Base-by-base conservation (phyloP, 441 rosid genomes). In the Erysimum cheiri region DNA sequence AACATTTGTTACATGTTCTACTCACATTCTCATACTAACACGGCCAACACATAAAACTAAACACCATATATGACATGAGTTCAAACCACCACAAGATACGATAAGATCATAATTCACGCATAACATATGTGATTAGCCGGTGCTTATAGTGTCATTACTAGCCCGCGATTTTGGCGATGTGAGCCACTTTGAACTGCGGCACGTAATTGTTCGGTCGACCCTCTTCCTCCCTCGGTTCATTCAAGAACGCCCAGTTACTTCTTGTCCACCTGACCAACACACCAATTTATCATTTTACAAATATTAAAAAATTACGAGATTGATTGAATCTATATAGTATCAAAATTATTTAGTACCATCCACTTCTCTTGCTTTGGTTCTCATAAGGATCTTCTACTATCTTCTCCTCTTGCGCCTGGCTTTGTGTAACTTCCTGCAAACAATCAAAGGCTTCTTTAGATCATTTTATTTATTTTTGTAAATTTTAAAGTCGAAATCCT, bases 211-310 rank as follows among this genome's bases (percentile, higher is more conserved):
- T 85, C 31, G 85, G 72, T 54, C 79, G 15, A 22, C 79, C 67
- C 58, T 88, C 94, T 11, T 76, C 75, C 49, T 86, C 90, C 3
- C 88, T 91, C 2, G 92, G 89, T 68, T 88, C 97, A 58, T 93
- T 91, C 43, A 93, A 78, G 74, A 93, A 91, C 19, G 96, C 97
- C 95, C 73, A 87, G 47, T 71, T 85, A 86, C 95, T 91, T 54
- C 83, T 81, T 3, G 63, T 85, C 97, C 97, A 93, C 97, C 97
- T 86, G 62, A 77, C 71, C 47, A 40, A 28, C 48, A 29, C n/a
- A 49, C 13, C 28, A 33, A 14, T 28, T 40, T 41, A 6, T 53
- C 10, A 52, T 12, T 19, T 22, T 2, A 3, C 10, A 6, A 19
- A 13, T 48, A 36, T 39, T 8, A 3, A 12, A 0, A 13, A 7